phyloP scores from a whole-genome alignment of 139 green algal genomes.

The Diplosphaera chodatii region DNA sequence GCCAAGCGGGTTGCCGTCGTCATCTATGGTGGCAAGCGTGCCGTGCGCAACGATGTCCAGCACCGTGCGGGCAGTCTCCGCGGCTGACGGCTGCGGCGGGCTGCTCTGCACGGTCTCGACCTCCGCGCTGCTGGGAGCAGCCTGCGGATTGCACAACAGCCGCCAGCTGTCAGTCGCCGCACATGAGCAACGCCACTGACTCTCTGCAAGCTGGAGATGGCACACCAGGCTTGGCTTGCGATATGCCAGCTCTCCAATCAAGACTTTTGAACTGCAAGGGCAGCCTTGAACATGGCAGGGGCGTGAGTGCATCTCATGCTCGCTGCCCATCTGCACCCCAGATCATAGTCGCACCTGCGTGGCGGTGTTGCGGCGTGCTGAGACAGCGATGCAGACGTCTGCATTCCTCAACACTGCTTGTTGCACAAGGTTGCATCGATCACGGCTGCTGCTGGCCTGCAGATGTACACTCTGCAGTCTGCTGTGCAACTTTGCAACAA shows the following conservation, averaged over 20 bases:
- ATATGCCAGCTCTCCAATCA: too few species aligned
- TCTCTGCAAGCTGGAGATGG: too few species aligned
- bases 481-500: not conserved
- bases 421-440: not conserved
- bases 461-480: not conserved
- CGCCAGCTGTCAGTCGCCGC: too few species aligned
- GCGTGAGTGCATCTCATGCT: too few species aligned
- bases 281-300: too few species aligned
- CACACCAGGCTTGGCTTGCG: too few species aligned
- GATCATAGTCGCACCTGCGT: not conserved
- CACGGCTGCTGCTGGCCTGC: not conserved
- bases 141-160: not conserved
- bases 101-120: not conserved
- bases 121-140: not conserved
- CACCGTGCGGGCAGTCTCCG: constrained; percentile 71
- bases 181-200: too few species aligned
- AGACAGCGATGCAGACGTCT: not conserved
- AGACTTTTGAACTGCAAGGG: too few species aligned
- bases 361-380: not conserved
- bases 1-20: constrained; percentile 60
- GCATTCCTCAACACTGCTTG: not conserved
- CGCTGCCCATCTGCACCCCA: too few species aligned
- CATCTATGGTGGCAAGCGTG: constrained; percentile 60
- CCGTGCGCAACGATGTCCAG: constrained; percentile 60
- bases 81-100: constrained; percentile 23